Base-by-base conservation (phyloP, 2,329 filamentous ascomycete genomes). In the Penicillium psychrosexuale region DNA sequence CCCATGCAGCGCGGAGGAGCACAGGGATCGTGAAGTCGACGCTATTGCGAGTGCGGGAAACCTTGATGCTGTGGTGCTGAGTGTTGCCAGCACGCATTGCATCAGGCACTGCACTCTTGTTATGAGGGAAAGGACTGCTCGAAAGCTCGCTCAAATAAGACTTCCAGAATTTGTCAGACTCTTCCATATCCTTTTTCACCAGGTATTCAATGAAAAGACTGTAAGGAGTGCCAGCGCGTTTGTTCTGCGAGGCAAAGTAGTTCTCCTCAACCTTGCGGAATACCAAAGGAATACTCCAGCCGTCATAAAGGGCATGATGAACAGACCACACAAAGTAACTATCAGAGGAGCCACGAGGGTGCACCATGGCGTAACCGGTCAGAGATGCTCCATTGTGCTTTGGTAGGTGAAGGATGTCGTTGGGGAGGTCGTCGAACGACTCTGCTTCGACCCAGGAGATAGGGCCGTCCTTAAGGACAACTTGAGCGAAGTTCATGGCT, bases 221-320 rank as follows among this genome's bases (percentile, higher is more conserved):
- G 40, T 71, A 72, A 2, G 69, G 56, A 8, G 65, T 47, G 1
- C 55, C 55, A 13, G 50, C 36, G 3, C 53, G 49, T 36, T 60
- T 60, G 8, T 33, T 42, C 15, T 47, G 13, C 3, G 57, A 52
- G 5, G 53, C 52, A 15, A 54, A 60, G 55, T 76, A 75, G 17
- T 72, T 69, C 27, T 72, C 65, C 38, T 74, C 68, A 3, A 77
- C 68, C 52, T 68, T 69, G 15, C 67, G 62, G 42, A 75, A 66
- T 27, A 77, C 66, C 13, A 74, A 61, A 3, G 71, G 67, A 47
- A 75, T 62, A 42, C 72, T 76, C 75, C 72, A 78, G 9, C 79
- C 80, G 65, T 82, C 80, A 56, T 82, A 82, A 1, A 82, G 67
- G 5, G 78, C 78, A 50, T 82, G 80, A 54, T 82, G 80, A 47